Evolutionary conservation across 1,284 basidiomycete species (phyloP), one percentile per base, ranked within the genome.

Genomic region (Anthracocystis walkeri): DNA sequence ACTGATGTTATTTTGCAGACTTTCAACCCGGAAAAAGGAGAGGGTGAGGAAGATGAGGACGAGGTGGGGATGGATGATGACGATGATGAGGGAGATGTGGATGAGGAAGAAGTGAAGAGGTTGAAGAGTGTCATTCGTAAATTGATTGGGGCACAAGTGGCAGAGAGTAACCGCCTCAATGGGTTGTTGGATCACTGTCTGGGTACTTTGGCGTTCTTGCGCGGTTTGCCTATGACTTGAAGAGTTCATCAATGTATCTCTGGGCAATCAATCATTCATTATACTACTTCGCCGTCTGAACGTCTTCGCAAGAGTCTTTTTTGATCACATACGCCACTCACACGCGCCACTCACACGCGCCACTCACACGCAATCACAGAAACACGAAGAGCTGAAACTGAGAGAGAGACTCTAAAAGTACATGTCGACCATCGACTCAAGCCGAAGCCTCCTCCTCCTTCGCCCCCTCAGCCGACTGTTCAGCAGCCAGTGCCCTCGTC

Each of bases 21-120:
- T 1, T 63, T 66, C 44, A 66, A 58, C 25, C 61, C 63, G 14
- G 59, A 58, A 25, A 94, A 95, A 87, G 91, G 92, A 69, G 88
- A 96, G 67, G 93, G 93, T 1, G 51, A 55, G 16, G 61, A 62
- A 2, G 64, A 62, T 10, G 65, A 70, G 10, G 58, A 62, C 10
- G 71, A 51, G 12, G 27, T 55, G 35, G 62, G 57, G 16, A 62
- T 57, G 21, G 69, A 58, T 5, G 63, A 56, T 38, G 65, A 57
- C 20, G 69, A 58, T 7, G 63, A 56, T 38, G 65, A 23, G 2
- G 41, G 46, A 20, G 60, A 29, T 21, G 41, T 3, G 11, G 57
- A 75, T 33, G 67, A 60, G 31, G 58, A 73, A n/a, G 66, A 72
- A 38, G 64, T 51, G 16, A 68, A 56, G 38, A 56, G 38, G 51